phyloP scores from a whole-genome alignment of 768 basidiomycete species.

The Lactarius psammicola region DNA sequence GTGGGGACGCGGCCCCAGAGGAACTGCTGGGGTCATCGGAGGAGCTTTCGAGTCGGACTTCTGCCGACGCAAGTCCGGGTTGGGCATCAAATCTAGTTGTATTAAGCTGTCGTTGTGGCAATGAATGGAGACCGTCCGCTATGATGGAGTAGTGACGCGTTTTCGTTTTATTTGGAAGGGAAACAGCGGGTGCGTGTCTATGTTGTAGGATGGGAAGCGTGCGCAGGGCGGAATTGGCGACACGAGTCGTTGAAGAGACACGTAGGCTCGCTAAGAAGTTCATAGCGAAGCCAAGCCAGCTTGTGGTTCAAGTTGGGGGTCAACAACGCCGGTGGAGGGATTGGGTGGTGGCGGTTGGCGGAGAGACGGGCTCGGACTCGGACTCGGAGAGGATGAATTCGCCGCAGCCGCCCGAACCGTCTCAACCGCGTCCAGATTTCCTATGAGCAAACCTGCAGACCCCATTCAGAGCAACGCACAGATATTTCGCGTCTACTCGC shows the following conservation, averaged over 20 bases:
- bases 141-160: conserved; percentile 14
- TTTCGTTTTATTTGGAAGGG: background rate
- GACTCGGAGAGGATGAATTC: too few relatives aligned
- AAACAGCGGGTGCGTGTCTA: background rate
- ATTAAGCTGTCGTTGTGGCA: background rate
- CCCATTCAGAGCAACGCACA: conserved; percentile 19
- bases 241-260: background rate
- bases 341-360: background rate
- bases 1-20: conserved; percentile 37
- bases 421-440: background rate
- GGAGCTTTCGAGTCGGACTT: conserved; percentile 21
- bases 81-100: background rate
- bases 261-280: conserved; percentile 8
- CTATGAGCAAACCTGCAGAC: conserved; percentile 9
- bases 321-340: background rate
- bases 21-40: conserved; percentile 26
- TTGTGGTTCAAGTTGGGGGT: background rate
- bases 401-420: too few relatives aligned
- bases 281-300: conserved; percentile 4
- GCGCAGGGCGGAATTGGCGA: background rate
- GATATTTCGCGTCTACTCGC: conserved; percentile 17
- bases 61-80: background rate
- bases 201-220: background rate
- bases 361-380: too few relatives aligned
- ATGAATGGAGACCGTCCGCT: background rate